A percentile compares a stretch with the other conserved stretches of the same genome.
Evolutionary conservation across 352 stramenopile species (phyloP).

Genomic region (Phytopythium chamaehyphon): DNA sequence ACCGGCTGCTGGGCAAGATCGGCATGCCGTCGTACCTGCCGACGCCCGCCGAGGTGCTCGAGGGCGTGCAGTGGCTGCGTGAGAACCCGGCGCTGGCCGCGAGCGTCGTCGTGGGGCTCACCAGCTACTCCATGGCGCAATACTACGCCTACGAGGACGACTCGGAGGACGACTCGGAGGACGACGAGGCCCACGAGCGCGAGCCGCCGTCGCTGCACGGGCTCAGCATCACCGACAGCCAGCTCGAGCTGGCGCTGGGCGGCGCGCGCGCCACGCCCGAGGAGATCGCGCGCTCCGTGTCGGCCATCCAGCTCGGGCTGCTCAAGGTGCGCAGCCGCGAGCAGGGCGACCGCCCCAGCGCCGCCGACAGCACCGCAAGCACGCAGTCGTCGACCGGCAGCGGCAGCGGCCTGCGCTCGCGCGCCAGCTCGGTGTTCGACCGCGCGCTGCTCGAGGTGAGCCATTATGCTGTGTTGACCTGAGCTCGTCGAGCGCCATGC

Average conservation of each 20-base stretch:
- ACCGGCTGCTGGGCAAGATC: constrained; percentile 38
- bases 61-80: constrained; percentile 58
- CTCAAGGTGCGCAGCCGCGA: constrained; percentile 20
- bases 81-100: constrained; percentile 63
- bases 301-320: constrained; percentile 37
- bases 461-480: neutral
- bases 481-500: neutral
- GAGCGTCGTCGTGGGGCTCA: constrained; percentile 59
- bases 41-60: constrained; percentile 53
- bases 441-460: constrained; percentile 29
- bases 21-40: constrained; percentile 58
- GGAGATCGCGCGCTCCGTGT: constrained; percentile 50
- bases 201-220: constrained; percentile 7
- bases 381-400: constrained; percentile 27
- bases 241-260: constrained; percentile 5
- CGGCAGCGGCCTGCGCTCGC: constrained; percentile 20
- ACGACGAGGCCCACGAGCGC: constrained; percentile 25
- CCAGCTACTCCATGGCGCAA: constrained; percentile 61
- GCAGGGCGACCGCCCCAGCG: constrained; percentile 15
- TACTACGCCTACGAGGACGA: constrained; percentile 46
- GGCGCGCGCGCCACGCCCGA: constrained; percentile 18
- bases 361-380: constrained; percentile 15
- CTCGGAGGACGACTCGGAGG: constrained; percentile 14
- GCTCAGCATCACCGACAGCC: constrained; percentile 5
- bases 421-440: constrained; percentile 38